Evolutionary conservation across 2,329 filamentous ascomycete genomes (phyloP).

Genomic region (Blastomyces percursus): DNA sequence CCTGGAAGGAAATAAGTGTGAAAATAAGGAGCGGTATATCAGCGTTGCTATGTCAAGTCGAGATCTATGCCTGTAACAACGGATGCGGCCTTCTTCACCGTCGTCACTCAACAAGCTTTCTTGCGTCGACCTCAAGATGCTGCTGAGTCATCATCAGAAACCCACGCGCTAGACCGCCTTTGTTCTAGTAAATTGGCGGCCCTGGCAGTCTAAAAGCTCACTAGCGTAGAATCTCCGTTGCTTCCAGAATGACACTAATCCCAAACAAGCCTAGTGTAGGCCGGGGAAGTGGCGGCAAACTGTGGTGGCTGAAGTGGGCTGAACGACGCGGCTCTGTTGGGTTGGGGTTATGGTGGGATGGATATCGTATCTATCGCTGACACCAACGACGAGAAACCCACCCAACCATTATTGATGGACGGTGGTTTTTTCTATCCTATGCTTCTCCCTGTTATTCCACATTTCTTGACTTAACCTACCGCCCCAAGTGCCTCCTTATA

Average conservation of each 20-base stretch:
- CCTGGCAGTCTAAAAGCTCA: too few relatives aligned
- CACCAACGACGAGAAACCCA: background rate
- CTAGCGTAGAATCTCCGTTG: background rate
- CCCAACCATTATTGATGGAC: background rate
- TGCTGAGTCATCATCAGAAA: background rate
- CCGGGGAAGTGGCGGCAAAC: background rate
- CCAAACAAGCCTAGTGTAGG: background rate
- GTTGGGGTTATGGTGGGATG: background rate
- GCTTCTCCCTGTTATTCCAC: background rate
- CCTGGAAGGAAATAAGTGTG: background rate
- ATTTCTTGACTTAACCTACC: background rate
- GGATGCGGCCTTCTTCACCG: background rate
- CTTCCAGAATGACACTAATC: constrained; percentile 1
- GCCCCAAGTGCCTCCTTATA: background rate
- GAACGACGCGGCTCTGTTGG: background rate
- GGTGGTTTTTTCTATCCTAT: background rate
- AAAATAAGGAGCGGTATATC: background rate
- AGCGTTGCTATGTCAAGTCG: background rate
- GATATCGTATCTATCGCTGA: background rate
- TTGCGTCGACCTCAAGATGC: background rate
- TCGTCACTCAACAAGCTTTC: background rate
- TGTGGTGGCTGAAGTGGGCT: background rate
- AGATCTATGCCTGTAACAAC: background rate
- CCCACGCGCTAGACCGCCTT: background rate
- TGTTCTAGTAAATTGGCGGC: background rate